Conservation (phyloP, 805 yeast genomes). For the Wickerhamomyces pijperi region DNA sequence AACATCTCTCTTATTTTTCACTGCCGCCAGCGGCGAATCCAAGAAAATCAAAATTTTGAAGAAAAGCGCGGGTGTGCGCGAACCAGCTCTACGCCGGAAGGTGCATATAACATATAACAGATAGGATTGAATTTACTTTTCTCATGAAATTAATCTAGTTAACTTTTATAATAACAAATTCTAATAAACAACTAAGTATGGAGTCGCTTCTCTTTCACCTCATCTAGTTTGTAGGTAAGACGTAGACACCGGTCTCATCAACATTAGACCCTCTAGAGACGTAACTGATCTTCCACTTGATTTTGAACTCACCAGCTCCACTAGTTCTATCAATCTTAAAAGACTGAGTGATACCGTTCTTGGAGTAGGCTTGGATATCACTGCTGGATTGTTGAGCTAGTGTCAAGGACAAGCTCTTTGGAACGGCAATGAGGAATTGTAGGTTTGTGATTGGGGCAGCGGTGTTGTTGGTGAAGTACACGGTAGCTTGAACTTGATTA, state of each 20-base stretch:
- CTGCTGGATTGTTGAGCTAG: slow-evolving; percentile 55
- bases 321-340: slow-evolving; percentile 26
- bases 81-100: background rate
- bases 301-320: slow-evolving; percentile 37
- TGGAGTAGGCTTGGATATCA: slow-evolving; percentile 33
- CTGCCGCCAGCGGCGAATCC: background rate
- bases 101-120: too few relatives aligned
- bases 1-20: background rate
- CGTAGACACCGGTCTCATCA: slow-evolving; percentile 30
- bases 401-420: slow-evolving; percentile 45
- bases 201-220: too few relatives aligned
- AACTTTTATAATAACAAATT: too few relatives aligned
- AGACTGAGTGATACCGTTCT: slow-evolving; percentile 43
- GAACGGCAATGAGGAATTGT: slow-evolving; percentile 59
- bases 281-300: slow-evolving; percentile 68
- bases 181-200: too few relatives aligned
- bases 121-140: too few relatives aligned
- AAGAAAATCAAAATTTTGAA: too few relatives aligned
- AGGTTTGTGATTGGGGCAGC: slow-evolving; percentile 35
- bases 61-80: background rate
- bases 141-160: too few relatives aligned
- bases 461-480: slow-evolving; percentile 40
- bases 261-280: slow-evolving; percentile 31
- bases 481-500: slow-evolving; percentile 30
- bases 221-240: background rate